A percentile compares a stretch with the other conserved stretches of the same genome.
Conservation (phyloP, 2,329 filamentous ascomycete genomes). For the Zymoseptoria ardabiliae region DNA sequence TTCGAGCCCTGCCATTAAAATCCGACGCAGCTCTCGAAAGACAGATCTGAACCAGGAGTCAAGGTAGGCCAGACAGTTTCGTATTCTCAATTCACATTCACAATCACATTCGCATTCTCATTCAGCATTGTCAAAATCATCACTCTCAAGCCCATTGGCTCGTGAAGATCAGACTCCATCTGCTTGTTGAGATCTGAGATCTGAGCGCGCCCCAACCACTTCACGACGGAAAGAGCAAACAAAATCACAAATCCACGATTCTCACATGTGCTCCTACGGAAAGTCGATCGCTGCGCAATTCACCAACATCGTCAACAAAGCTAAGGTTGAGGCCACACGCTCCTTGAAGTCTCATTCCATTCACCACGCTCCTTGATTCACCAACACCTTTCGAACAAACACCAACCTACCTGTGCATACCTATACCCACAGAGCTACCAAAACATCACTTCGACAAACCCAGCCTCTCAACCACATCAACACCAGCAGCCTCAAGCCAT, state of each 20-base stretch:
- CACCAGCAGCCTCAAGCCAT: not conserved
- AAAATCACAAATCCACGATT: not conserved
- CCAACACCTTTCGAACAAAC: not conserved
- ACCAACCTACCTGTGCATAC: not conserved
- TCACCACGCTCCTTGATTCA: not conserved
- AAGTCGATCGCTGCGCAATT: not conserved
- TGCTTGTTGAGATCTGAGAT: not conserved
- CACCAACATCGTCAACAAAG: not conserved
- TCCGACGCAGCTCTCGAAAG: not conserved
- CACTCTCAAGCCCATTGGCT: not conserved
- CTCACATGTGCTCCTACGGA: not conserved
- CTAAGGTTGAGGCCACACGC: not conserved
- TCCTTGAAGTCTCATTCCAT: not conserved
- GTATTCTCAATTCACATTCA: not conserved
- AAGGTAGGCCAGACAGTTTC: not conserved
- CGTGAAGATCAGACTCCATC: not conserved
- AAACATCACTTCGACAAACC: not conserved
- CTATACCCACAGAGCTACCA: not conserved
- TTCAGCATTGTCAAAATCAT: not conserved
- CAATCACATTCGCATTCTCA: not conserved
- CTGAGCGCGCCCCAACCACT: not conserved
- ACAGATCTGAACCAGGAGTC: not conserved
- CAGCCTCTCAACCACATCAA: not conserved
- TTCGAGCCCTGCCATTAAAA: not conserved
- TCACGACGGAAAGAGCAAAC: not conserved